Evolutionary conservation across 2,329 filamentous ascomycete genomes (phyloP), one percentile per base, ranked within the genome.

Genomic region (Penicillium verrucosum): DNA sequence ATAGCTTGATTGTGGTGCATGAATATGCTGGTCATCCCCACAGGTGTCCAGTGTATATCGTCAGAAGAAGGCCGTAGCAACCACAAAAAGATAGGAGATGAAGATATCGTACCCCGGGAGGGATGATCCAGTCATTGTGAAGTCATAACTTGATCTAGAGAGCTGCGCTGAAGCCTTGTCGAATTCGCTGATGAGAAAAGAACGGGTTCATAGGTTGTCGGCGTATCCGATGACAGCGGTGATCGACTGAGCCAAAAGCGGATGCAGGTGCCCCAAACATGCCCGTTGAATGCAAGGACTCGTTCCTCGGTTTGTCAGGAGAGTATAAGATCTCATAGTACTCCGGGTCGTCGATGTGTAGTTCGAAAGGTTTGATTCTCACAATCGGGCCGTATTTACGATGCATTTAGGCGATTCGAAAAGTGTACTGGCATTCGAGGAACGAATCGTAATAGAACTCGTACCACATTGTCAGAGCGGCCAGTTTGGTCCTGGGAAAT

Each of bases 1-100:
- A 77, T 63, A 5, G 60, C 55, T 42, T 71, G 66, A 32, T 77
- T 69, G 51, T 73, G 61, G 53, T 75, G 70, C 21, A 75, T 66
- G 25, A 73, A 60, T 21, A 71, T 66, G 14, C 68, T 67, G 2
- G 73, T 72, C 72, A 76, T 76, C 27, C 73, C 67, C 4, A 79
- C 68, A 0, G 76, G 70, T 0, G 64, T 69, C 68, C 70, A 37
- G 7, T 11, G 34, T 12, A 27, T 14, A 5, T 9, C 6, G 42
- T 64, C 32, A n/a, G 30, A 18, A 8, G 4, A 12, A 7, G 6
- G 5, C 27, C 16, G 30, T 18, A n/a, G 5, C 0, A 32, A 40
- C 14, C 6, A 11, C n/a, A 18, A 8, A 2, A 32, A 14, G 5
- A 1, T 32, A 12, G 30, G 9, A 12, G 27, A 10, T 32, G n/a